Evolutionary conservation across 805 yeast genomes (phyloP).

Genomic region (Candida andamanensis): DNA sequence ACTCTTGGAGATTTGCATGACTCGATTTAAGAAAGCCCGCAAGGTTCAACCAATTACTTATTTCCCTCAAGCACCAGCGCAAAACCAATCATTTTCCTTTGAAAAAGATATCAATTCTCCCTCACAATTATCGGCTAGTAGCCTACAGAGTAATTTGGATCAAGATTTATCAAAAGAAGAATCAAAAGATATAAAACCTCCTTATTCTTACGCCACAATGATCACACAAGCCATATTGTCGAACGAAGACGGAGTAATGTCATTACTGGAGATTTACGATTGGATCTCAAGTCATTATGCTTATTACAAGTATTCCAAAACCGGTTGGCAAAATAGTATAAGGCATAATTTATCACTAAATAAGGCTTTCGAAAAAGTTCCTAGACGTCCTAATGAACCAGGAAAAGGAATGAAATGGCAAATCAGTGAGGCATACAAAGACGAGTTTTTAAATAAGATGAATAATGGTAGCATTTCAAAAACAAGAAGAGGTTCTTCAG

Average conservation of each 20-base stretch:
- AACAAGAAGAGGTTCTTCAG: slow-evolving; percentile 74
- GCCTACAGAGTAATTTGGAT: slow-evolving; percentile 42
- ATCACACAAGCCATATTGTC: slow-evolving; percentile 94
- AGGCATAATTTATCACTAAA: slow-evolving; percentile 90
- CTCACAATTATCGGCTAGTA: slow-evolving; percentile 33
- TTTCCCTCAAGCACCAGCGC: slow-evolving; percentile 16
- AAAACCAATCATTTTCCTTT: slow-evolving; percentile 47
- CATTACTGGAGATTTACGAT: slow-evolving; percentile 84
- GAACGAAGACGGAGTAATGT: slow-evolving; percentile 79
- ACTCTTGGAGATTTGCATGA: slow-evolving; percentile 35
- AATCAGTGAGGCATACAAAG: slow-evolving; percentile 76
- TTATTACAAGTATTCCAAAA: slow-evolving; percentile 82
- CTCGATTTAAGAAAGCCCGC: slow-evolving; percentile 25
- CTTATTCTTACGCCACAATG: slow-evolving; percentile 96
- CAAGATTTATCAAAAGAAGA: slow-evolving; percentile 84
- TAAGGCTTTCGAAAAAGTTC: slow-evolving; percentile 96
- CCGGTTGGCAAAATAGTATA: slow-evolving; percentile 98
- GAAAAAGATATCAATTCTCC: slow-evolving; percentile 38
- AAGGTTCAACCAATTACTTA: slow-evolving; percentile 11
- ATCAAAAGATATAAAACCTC: slow-evolving; percentile 91
- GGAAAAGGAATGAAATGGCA: slow-evolving; percentile 99
- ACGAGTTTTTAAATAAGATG: slow-evolving; percentile 79
- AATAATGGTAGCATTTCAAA: slow-evolving; percentile 70
- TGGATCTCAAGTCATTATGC: slow-evolving; percentile 89
- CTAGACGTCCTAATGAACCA: slow-evolving; percentile 91